Evolutionary conservation across 352 stramenopile species (phyloP).

Genomic region (Halophytophthora polymorphica): DNA sequence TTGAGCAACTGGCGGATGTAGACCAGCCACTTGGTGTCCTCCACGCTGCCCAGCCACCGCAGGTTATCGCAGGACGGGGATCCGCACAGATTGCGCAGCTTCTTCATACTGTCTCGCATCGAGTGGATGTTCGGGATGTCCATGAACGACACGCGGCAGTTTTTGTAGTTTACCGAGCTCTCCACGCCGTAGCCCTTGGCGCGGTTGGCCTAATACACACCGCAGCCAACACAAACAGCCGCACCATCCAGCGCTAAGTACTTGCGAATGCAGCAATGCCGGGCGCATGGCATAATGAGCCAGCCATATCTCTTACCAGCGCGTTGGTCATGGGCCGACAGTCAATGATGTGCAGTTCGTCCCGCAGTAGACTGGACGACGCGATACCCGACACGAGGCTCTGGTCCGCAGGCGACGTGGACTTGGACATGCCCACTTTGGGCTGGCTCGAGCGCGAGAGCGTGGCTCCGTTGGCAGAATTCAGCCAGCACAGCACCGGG

Average conservation of each 20-base stretch:
- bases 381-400: conserved; percentile 64
- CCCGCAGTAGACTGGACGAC: conserved; percentile 58
- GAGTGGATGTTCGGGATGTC: conserved; percentile 99
- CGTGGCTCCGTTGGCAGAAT: conserved; percentile 59
- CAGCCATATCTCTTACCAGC: conserved; percentile 28
- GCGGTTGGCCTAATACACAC: conserved; percentile 57
- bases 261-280: conserved; percentile 13
- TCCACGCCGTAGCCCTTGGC: conserved; percentile 95
- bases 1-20: conserved; percentile 94
- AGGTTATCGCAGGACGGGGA: conserved; percentile 90
- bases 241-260: neutral
- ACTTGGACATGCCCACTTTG: conserved; percentile 80
- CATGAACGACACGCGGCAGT: conserved; percentile 95
- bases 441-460: conserved; percentile 79
- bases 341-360: conserved; percentile 79
- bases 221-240: neutral
- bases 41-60: conserved; percentile 89
- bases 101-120: conserved; percentile 92
- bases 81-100: conserved; percentile 61
- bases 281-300: conserved; percentile 50
- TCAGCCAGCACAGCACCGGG: conserved; percentile 70
- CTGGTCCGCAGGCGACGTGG: conserved; percentile 68
- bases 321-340: conserved; percentile 81
- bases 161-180: conserved; percentile 95
- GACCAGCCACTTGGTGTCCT: conserved; percentile 97